A percentile compares a stretch with the other conserved stretches of the same genome.
Conservation (phyloP, 441 rosid genomes). For the California macrophylla region DNA sequence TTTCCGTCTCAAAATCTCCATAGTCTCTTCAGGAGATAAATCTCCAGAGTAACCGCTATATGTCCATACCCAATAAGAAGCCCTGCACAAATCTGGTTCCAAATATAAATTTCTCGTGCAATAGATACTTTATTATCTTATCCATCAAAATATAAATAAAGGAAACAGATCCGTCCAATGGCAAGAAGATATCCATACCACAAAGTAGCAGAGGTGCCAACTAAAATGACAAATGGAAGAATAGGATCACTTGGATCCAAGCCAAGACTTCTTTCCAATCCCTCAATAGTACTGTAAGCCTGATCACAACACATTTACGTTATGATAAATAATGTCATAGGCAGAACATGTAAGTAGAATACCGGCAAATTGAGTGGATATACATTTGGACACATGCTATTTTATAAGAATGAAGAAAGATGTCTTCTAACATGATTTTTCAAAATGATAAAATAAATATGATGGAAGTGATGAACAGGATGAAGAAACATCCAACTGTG, state of each 20-base stretch:
- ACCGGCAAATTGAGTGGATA: conserved; percentile 10
- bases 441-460: background rate
- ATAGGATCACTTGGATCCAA: conserved; percentile 82
- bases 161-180: conserved; percentile 9
- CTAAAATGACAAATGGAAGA: conserved; percentile 53
- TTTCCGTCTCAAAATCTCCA: conserved; percentile 61
- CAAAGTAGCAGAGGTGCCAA: conserved; percentile 63
- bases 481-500: conserved; percentile 10
- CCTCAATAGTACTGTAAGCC: conserved; percentile 55
- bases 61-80: conserved; percentile 57
- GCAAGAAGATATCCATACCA: conserved; percentile 58
- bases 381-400: conserved; percentile 2
- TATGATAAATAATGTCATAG: background rate
- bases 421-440: conserved; percentile 5
- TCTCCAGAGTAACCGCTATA: conserved; percentile 89
- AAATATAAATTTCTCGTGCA: conserved; percentile 36
- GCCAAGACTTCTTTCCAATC: conserved; percentile 64
- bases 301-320: conserved; percentile 26
- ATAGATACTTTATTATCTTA: conserved; percentile 14
- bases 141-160: conserved; percentile 6
- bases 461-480: background rate
- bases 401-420: background rate
- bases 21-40: conserved; percentile 62
- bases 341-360: conserved; percentile 2
- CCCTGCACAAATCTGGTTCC: conserved; percentile 88